Base-by-base conservation (phyloP, 345 rosid genomes). In the Sisymbrium irio region DNA sequence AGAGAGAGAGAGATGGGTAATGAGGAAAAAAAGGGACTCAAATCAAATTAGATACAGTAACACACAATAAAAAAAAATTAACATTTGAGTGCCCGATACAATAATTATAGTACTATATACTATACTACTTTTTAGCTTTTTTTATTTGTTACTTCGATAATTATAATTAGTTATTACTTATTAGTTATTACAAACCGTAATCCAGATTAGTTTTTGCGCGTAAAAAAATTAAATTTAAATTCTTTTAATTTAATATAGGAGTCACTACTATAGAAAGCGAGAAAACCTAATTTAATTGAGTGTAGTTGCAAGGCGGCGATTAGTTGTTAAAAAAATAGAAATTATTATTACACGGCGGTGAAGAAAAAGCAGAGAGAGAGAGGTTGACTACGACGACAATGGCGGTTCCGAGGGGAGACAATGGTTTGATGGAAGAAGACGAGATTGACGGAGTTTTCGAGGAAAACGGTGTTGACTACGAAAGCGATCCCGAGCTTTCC, bases 351-450 rank as follows among this genome's bases (percentile, higher is more conserved):
- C 10, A 47, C 67, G 72, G 56, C 66, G 78, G 72, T 60, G 53
- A 18, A 28, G 20, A 44, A 27, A 27, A 35, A 17, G 53, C 42
- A 36, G 0, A 3, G 28, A 44, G 39, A 30, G 36, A 51, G 17
- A 37, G 25, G 35, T 63, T 58, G 42, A 63, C 9, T 30, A 47
- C 30, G 58, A 47, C 30, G 61, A 68, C 18, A 30, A 90, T 94
- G 98, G 98, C 98, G 32, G 95, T 94, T 39, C 95, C 90, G 1
- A 84, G 86, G 44, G 78, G 80, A 58, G 89, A 80, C 75, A 89
- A 89, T 69, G 96, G 89, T 28, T 57, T 82, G 28, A 36, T 82
- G 22, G 97, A 88, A 22, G 98, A 87, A 39, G 95, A 88, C 9
- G 97, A 88, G 11, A 92, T 85, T 19, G 93, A 84, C 7, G 90